phyloP scores from a whole-genome alignment of 2,329 filamentous ascomycete genomes.

The Colletotrichum lindemuthianum region DNA sequence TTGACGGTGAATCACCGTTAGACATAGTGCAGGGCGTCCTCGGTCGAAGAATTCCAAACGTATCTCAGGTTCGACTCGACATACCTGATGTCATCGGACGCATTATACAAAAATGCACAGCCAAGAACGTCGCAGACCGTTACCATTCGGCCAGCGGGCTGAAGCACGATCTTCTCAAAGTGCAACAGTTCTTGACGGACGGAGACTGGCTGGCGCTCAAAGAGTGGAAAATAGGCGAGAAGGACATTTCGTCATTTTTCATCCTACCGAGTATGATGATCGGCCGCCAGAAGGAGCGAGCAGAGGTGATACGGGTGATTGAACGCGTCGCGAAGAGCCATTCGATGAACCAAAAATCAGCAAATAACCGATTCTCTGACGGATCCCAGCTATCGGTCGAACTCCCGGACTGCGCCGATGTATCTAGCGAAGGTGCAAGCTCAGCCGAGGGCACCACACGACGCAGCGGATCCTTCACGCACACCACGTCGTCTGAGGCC shows the following conservation, averaged over 20 bases:
- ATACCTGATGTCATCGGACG: slow-evolving; percentile 83
- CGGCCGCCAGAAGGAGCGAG: slow-evolving; percentile 78
- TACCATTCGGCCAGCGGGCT: slow-evolving; percentile 91
- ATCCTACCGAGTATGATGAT: slow-evolving; percentile 85
- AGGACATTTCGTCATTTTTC: slow-evolving; percentile 92
- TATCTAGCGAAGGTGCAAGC: slow-evolving; percentile 69
- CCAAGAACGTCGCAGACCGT: slow-evolving; percentile 85
- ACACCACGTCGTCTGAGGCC: slow-evolving; percentile 54
- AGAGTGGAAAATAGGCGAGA: slow-evolving; percentile 80
- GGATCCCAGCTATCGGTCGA: slow-evolving; percentile 65
- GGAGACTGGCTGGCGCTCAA: slow-evolving; percentile 78
- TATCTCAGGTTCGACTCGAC: slow-evolving; percentile 82
- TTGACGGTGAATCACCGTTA: slow-evolving; percentile 81
- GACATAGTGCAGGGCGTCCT: slow-evolving; percentile 94
- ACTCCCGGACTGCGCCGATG: slow-evolving; percentile 57
- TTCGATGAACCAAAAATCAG: slow-evolving; percentile 53
- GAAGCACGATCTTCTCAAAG: slow-evolving; percentile 79
- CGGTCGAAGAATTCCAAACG: slow-evolving; percentile 78
- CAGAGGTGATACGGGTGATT: slow-evolving; percentile 77
- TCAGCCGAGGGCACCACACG: slow-evolving; percentile 63
- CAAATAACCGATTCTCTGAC: slow-evolving; percentile 60
- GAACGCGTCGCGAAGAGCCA: slow-evolving; percentile 79
- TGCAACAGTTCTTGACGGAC: slow-evolving; percentile 78
- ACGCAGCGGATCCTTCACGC: slow-evolving; percentile 60
- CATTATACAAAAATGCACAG: slow-evolving; percentile 92